Base-by-base conservation (phyloP, 768 basidiomycete genomes). In the Hericium rajendrae region DNA sequence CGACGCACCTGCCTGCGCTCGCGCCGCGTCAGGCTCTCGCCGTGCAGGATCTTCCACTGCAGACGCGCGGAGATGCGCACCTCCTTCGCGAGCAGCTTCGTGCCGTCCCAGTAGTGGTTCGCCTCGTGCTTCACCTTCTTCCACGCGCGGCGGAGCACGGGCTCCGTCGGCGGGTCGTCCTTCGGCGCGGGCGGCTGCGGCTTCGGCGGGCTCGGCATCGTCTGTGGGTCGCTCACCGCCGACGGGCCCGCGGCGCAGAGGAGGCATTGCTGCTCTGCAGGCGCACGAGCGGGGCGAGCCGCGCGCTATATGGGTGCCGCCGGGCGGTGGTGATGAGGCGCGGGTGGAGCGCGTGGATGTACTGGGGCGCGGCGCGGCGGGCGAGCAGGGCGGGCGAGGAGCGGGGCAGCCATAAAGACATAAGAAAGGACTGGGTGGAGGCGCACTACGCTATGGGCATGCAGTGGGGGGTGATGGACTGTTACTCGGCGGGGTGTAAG, bases 101-200 rank as follows among this genome's bases (percentile, higher is more conserved):
- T 81, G 11, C 97, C 95, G 61, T 94, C 86, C 94, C 94, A 98
- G 70, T 98, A 99, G 70, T 99, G 95, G 58, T 83, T 80, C 0
- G 86, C 93, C 71, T 97, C 97, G 66, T 97, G 91, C 74, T 97
- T 99, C 60, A 97, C 85, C 64, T 85, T 89, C 63, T 87, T 88
- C 95, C 95, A 97, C 6, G 81, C 80, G 40, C 94, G 78, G 10
- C 81, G 76, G 41, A 74, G 57, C 3, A 90, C 69, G 1, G 78
- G 77, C 0, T 71, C 68, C 46, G 73, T 68, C 12, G 79, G 65
- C 56, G 38, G 78, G 75, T 63, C 76, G 77, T 37, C 53, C 50
- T 61, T 61, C 13, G 62, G 56, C 22, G 62, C 22, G 3, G 57
- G 62, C 15, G 57, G 60, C 0, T 54, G 28, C 51, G 67, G 62